Base-by-base conservation (phyloP, 202 grass and related monocot genomes). In the Panicum hallii region DNA sequence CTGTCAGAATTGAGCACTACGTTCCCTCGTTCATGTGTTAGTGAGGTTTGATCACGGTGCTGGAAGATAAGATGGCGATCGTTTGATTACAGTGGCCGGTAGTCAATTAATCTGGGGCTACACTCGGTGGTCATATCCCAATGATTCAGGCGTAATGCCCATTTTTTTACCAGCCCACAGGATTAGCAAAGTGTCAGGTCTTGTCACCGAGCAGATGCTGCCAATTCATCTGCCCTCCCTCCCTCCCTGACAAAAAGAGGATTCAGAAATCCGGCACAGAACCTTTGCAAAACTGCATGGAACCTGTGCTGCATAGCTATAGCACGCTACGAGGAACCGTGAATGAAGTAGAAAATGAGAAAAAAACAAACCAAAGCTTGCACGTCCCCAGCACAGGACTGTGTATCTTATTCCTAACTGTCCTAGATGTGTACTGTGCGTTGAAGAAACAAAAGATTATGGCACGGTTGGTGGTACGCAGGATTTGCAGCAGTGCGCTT, bases 121-220 rank as follows among this genome's bases (percentile, higher is more conserved):
- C 52, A 20, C 7, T 44, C 15, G 4, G 17, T 65, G 20, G 47
- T 13, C 85, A 28, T 54, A 83, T 52, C 5, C 14, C 5, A 67
- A 61, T 43, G 20, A 64, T 65, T 0, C 19, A 10, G 20, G 17
- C 56, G 9, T 3, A 14, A 16, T 34, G 12, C 26, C 3, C 13
- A 0, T 2, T 36, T 20, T 74, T 74, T 74, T 36, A 54, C 50
- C 30, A 47, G 70, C 78, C 58, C 70, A 20, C 43, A 52, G 85
- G 69, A 48, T 76, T 75, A 57, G 47, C 13, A 42, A 55, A 63
- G 8, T 20, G 36, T n/a, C 46, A 54, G n/a, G 41, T 50, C 30
- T 11, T 6, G 46, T 17, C 23, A 26, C 67, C 67, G 1, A 36
- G 19, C 45, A n/a, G 17, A 68, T 58, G 32, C 40, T 20, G 41